Evolutionary conservation across 768 basidiomycete species (phyloP), one percentile per base, ranked within the genome.

Genomic region (Rhizopogon vinicolor): DNA sequence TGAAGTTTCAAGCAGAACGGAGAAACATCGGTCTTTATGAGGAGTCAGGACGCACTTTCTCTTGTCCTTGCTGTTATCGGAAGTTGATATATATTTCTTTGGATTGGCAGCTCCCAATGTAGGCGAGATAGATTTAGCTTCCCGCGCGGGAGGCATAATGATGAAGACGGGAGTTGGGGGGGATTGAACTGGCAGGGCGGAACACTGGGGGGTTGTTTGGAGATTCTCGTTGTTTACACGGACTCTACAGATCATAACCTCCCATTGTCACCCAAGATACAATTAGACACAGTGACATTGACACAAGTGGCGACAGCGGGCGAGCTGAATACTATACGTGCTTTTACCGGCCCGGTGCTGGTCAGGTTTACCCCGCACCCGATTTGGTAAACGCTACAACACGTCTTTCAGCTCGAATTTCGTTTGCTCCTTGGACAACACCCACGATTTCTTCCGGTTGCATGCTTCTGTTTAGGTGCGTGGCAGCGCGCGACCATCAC

Each of bases 61-160:
- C 78, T 88, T 89, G 74, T 77, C 79, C 75, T 84, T 87, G 76
- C 78, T 82, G 73, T 80, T 85, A 79, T 86, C 84, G 80, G 82
- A 68, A 69, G 72, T 65, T 62, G 74, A 67, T 18, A 0, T 5
- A 13, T 40, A 35, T 69, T 82, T 80, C 75, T 80, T 81, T 68
- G 72, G 68, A 68, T 73, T 71, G 62, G 74, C 72, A 68, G 84
- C 85, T 77, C 86, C 85, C 63, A 85, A 85, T 70, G 83, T 78
- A 59, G 82, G 81, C 63, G 83, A 79, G 72, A 79, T 74, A 63
- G 83, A 84, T 69, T 72, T 76, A 53, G 65, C 73, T 74, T 83
- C 83, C 65, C 85, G 81, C 59, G 81, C 77, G 63, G 76, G 79
- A 70, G 87, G 83, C 87, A 89, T 89, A 66, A 69, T 58, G 68